Evolutionary conservation across 345 rosid species (phyloP).

Genomic region (Camelina hispida): DNA sequence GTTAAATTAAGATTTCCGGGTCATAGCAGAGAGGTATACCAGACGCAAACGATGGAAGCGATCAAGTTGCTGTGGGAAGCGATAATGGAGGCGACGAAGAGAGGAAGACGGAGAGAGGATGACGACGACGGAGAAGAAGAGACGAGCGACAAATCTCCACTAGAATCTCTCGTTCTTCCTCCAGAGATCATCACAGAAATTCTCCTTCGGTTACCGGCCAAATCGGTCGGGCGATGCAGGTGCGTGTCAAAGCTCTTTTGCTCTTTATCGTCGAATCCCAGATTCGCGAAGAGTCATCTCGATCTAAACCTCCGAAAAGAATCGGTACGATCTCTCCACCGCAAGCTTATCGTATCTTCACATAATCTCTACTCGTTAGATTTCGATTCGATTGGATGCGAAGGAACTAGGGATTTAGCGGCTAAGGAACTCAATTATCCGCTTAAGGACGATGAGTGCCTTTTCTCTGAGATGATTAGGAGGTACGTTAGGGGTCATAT

Average conservation of each 20-base stretch:
- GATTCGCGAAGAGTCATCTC: slow-evolving; percentile 49
- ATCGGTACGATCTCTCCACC: neutral
- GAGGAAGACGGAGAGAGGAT: slow-evolving; percentile 28
- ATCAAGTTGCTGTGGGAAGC: slow-evolving; percentile 27
- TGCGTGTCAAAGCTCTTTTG: slow-evolving; percentile 50
- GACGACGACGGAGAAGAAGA: slow-evolving; percentile 1
- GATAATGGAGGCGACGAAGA: slow-evolving; percentile 34
- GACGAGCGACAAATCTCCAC: neutral
- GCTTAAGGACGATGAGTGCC: slow-evolving; percentile 35
- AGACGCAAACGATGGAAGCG: slow-evolving; percentile 16
- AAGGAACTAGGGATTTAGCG: slow-evolving; percentile 29
- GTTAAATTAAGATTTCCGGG: slow-evolving; percentile 3
- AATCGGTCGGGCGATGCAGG: slow-evolving; percentile 51
- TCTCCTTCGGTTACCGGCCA: slow-evolving; percentile 50
- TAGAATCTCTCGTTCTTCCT: slow-evolving; percentile 34
- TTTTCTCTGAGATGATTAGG: slow-evolving; percentile 38
- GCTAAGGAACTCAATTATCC: slow-evolving; percentile 39
- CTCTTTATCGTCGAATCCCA: slow-evolving; percentile 43
- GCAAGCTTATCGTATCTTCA: slow-evolving; percentile 38
- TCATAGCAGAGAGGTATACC: neutral
- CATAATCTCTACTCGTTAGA: slow-evolving; percentile 37
- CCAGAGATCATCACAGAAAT: slow-evolving; percentile 50
- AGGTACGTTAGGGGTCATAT: slow-evolving; percentile 28
- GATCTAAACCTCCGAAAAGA: slow-evolving; percentile 26
- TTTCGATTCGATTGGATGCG: slow-evolving; percentile 36